Conservation (phyloP, 2,329 filamentous ascomycete species). For the Penicillium sclerotiorum region DNA sequence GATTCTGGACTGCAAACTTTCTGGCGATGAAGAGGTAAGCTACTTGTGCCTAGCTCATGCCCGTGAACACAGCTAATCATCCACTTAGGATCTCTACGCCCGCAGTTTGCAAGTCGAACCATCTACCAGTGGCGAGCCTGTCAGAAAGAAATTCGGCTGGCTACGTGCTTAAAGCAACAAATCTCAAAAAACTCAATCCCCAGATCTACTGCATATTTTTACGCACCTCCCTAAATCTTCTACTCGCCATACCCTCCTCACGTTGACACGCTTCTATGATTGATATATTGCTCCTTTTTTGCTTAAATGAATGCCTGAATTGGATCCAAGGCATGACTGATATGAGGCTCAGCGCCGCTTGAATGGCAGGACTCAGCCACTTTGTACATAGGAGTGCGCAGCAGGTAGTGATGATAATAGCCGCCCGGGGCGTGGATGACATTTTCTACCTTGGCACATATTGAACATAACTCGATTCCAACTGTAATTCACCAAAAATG, state of each 20-base stretch:
- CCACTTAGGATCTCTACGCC: slow-evolving; percentile 60
- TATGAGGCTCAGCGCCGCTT: slow-evolving; percentile 19
- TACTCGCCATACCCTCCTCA: slow-evolving; percentile 20
- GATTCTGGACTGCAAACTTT: slow-evolving; percentile 78
- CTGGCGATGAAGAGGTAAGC: slow-evolving; percentile 83
- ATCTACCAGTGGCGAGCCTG: slow-evolving; percentile 41
- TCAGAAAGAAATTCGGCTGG: slow-evolving; percentile 49
- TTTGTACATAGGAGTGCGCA: slow-evolving; percentile 24
- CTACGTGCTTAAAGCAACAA: slow-evolving; percentile 34
- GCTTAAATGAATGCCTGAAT: slow-evolving; percentile 8
- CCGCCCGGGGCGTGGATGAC: slow-evolving; percentile 7
- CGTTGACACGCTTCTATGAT: slow-evolving; percentile 31
- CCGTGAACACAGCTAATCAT: slow-evolving; percentile 12
- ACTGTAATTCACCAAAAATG: background rate
- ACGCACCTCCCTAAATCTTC: background rate
- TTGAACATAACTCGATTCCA: background rate
- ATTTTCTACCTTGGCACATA: slow-evolving; percentile 19
- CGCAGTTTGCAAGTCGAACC: slow-evolving; percentile 60
- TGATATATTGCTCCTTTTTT: slow-evolving; percentile 19
- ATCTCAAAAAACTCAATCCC: background rate
- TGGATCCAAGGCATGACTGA: slow-evolving; percentile 9
- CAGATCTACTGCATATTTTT: background rate
- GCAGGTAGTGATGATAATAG: slow-evolving; percentile 11
- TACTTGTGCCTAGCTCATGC: no score
- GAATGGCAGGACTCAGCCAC: slow-evolving; percentile 13